Evolutionary conservation across 1,284 basidiomycete species (phyloP).

Genomic region (Ustilago nuda): DNA sequence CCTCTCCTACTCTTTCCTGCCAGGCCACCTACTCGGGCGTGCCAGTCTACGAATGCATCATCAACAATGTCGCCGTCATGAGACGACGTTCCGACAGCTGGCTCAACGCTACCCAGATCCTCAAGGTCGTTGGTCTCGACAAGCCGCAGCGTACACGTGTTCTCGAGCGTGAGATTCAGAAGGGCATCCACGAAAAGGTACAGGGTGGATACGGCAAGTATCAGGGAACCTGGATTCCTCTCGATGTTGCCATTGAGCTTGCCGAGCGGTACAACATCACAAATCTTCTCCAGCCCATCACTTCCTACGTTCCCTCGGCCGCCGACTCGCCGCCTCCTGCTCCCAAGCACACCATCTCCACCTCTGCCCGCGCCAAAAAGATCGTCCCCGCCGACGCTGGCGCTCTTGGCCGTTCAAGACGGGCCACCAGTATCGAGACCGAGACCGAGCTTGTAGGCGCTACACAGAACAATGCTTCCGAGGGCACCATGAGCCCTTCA

Average conservation of each 20-base stretch:
- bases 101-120: constrained; percentile 96
- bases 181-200: constrained; percentile 98
- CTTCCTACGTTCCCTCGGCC: constrained; percentile 86
- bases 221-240: constrained; percentile 99
- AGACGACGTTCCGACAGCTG: constrained; percentile 92
- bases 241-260: constrained; percentile 86
- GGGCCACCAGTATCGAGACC: constrained; percentile 65
- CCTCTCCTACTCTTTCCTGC: background rate
- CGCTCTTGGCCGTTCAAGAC: constrained; percentile 56
- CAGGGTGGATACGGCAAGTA: constrained; percentile 99
- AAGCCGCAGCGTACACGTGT: constrained; percentile 98
- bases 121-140: constrained; percentile 99
- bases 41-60: constrained; percentile 71
- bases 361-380: constrained; percentile 63
- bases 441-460: constrained; percentile 57
- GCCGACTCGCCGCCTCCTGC: constrained; percentile 91
- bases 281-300: constrained; percentile 86
- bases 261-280: constrained; percentile 96
- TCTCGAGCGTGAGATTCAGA: constrained; percentile 96
- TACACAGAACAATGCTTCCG: constrained; percentile 72
- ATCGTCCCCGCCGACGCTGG: constrained; percentile 55
- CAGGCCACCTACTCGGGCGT: constrained; percentile 71
- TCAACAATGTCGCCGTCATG: constrained; percentile 83
- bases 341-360: constrained; percentile 83
- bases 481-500: constrained; percentile 78